Evolutionary conservation across 1,284 basidiomycete genomes (phyloP).

Genomic region (Cutaneotrichosporon sp.): DNA sequence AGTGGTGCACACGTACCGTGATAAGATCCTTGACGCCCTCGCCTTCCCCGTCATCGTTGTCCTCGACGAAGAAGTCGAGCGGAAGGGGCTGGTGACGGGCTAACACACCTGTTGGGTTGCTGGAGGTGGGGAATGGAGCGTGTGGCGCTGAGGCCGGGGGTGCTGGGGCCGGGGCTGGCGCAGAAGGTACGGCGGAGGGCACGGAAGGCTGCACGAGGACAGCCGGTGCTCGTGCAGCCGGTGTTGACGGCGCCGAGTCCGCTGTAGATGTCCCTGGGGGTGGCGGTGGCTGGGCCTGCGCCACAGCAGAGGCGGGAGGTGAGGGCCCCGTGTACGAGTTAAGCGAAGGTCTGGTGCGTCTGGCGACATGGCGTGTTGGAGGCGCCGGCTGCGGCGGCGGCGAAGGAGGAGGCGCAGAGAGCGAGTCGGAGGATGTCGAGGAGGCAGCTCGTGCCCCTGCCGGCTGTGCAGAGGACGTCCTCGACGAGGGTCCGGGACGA

Average conservation of each 20-base stretch:
- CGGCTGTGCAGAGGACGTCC: neutral
- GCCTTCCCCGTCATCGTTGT: neutral
- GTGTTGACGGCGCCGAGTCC: too few relatives aligned
- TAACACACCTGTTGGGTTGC: neutral
- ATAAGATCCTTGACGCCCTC: neutral
- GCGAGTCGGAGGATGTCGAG: neutral
- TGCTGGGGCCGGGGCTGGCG: neutral
- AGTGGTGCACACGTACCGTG: neutral
- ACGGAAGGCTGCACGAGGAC: too few relatives aligned
- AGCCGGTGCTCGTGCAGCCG: too few relatives aligned
- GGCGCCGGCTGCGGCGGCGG: neutral
- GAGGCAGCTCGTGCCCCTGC: too few relatives aligned
- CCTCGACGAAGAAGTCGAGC: slow-evolving; percentile 6
- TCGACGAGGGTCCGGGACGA: too few relatives aligned
- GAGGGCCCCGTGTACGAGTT: too few relatives aligned
- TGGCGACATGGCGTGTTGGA: neutral
- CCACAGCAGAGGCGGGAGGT: too few relatives aligned
- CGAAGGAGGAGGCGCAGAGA: neutral
- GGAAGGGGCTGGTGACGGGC: neutral
- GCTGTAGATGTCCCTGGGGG: too few relatives aligned
- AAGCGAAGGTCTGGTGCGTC: neutral
- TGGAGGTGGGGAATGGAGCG: neutral
- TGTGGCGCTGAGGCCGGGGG: neutral
- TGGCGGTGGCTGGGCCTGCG: too few relatives aligned
- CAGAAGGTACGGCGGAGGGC: neutral